Evolutionary conservation across 2,329 filamentous ascomycete genomes (phyloP), one percentile per base, ranked within the genome.

Genomic region (Talaromyces sp.): DNA sequence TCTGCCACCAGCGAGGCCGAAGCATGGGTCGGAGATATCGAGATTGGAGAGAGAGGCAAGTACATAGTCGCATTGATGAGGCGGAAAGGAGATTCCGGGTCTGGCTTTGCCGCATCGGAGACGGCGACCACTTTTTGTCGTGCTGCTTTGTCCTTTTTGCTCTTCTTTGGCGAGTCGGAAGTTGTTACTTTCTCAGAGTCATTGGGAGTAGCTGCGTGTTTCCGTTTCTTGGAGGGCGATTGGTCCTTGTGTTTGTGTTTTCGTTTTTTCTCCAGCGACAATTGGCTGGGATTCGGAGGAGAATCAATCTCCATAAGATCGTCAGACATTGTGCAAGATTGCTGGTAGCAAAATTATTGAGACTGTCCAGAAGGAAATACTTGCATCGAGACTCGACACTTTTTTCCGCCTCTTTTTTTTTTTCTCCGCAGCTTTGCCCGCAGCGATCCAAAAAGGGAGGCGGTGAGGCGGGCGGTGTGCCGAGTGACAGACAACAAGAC

Each of bases 21-120:
- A 10, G 84, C 81, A 65, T 81, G 78, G 24, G 77, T 74, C 54
- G 83, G 78, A 10, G 80, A 78, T 58, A 80, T 77, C 31, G 77
- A 80, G 60, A 85, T 81, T 24, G 85, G 84, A 43, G 85, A 81
- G 58, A 87, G 77, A 5, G 84, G 80, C 61, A 88, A 77, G 70
- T 86, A 87, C 68, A 96, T 84, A 1, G 93, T 93, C 49, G 91
- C 84, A 24, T 89, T 91, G 69, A 93, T 88, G 29, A 86, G 84
- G 72, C 87, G 86, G 76, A 96, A 93, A 17, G 93, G 89, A 51
- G 89, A 89, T 56, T 71, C 64, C 75, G 78, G 55, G 74, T 74
- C 61, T 76, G 65, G 60, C 38, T 46, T 54, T 4, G 55, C 19
- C 26, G 58, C 43, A 17, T 61, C 56, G 19, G 55, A 64, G n/a